These are phyloP conservation scores for Neoboletus subvelutipes DNA, from an alignment of 768 basidiomycete genomes.

Conservation along the genomic window DNA sequence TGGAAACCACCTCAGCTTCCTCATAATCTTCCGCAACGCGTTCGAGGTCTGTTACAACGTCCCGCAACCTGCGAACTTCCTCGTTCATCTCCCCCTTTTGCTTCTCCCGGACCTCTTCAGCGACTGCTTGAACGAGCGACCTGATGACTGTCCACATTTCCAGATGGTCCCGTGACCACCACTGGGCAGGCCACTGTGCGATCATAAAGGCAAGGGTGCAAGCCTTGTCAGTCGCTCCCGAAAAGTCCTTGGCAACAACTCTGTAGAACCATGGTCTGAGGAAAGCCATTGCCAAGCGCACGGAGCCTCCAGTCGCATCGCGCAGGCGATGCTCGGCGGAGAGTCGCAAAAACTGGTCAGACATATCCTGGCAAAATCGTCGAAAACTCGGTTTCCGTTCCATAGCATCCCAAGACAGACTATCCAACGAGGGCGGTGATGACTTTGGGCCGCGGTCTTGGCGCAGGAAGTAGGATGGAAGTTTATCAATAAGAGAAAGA, in stretches of 20 bases:
- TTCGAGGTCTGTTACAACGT: constrained; percentile 51
- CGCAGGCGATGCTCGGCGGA: constrained; percentile 55
- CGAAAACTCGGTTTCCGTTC: constrained; percentile 62
- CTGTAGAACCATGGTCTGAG: constrained; percentile 70
- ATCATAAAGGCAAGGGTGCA: constrained; percentile 48
- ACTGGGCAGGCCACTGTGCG: constrained; percentile 65
- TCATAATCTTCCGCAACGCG: constrained; percentile 44
- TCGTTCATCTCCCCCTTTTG: constrained; percentile 40
- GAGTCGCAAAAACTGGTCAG: constrained; percentile 57
- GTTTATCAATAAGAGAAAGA: constrained; percentile 56
- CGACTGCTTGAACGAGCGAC: constrained; percentile 58
- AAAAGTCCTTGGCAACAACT: constrained; percentile 41
- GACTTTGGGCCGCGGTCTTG: constrained; percentile 34
- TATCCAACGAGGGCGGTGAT: constrained; percentile 33
- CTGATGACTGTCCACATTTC: constrained; percentile 62
- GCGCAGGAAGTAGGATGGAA: constrained; percentile 69
- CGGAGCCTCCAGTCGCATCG: constrained; percentile 66
- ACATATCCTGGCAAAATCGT: constrained; percentile 70
- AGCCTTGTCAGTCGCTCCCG: constrained; percentile 37
- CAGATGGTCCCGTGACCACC: constrained; percentile 64
- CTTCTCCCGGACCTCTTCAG: constrained; percentile 62
- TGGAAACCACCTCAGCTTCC: constrained; percentile 27
- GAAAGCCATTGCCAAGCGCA: constrained; percentile 65
- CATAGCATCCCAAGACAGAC: constrained; percentile 54
- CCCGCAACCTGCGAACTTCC: constrained; percentile 50